Evolutionary conservation across 371 early-diverging fungal genomes (phyloP).

Genomic region (Mucor sp.): DNA sequence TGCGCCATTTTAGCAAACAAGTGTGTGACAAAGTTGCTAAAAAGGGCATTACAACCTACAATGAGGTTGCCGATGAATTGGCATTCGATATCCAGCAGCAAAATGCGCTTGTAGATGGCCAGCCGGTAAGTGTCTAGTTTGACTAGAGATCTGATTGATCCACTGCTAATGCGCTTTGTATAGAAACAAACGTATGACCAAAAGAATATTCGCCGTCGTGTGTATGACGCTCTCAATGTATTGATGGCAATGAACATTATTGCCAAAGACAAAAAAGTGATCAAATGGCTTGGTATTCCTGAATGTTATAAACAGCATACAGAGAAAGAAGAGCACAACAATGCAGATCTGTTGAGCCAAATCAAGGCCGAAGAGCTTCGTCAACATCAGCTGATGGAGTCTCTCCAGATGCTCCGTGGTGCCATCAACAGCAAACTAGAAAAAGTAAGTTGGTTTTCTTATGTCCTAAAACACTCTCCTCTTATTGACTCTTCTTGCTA

Average conservation of each 20-base stretch:
- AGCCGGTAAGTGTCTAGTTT: neutral
- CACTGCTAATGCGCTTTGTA: neutral
- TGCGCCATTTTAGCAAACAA: constrained; percentile 64
- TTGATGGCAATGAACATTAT: constrained; percentile 77
- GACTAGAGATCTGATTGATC: no score
- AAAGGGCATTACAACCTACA: constrained; percentile 65
- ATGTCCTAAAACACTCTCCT: neutral
- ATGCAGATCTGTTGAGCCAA: constrained; percentile 7
- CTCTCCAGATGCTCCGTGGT: constrained; percentile 8
- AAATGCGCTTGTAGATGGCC: neutral
- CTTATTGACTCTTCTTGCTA: no score
- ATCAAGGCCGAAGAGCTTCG: constrained; percentile 21
- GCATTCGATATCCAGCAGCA: constrained; percentile 26
- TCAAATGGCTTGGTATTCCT: constrained; percentile 70
- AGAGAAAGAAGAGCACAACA: neutral
- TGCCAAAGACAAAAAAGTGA: constrained; percentile 68
- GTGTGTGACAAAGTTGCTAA: constrained; percentile 69
- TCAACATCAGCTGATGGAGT: constrained; percentile 9
- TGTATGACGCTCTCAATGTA: constrained; percentile 83
- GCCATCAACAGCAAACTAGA: constrained; percentile 13
- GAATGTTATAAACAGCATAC: constrained; percentile 19
- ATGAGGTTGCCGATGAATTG: constrained; percentile 45
- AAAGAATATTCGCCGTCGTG: constrained; percentile 79
- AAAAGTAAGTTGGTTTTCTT: constrained; percentile 12
- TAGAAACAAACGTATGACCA: constrained; percentile 53